A percentile compares a stretch with the other conserved stretches of the same genome.
These are phyloP conservation scores for Sungouiella thailandica DNA, from an alignment of 805 yeast genomes.

Conservation along the genomic window DNA sequence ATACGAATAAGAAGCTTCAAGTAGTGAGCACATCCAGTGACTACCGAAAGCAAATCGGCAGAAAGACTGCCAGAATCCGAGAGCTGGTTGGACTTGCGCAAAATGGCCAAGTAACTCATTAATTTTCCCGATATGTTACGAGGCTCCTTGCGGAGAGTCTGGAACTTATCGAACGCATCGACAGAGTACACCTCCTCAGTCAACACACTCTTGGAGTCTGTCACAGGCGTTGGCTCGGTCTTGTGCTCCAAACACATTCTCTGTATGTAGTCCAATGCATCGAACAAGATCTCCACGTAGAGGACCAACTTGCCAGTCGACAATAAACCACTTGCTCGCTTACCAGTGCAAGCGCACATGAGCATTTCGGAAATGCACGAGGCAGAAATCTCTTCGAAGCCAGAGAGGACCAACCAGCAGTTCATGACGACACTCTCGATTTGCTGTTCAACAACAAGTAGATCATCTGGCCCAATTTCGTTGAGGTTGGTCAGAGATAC, in stretches of 20 bases:
- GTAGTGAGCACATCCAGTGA: conserved; percentile 90
- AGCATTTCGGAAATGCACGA: conserved; percentile 88
- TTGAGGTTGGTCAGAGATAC: conserved; percentile 5
- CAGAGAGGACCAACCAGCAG: conserved; percentile 84
- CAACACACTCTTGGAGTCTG: conserved; percentile 10
- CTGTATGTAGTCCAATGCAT: conserved; percentile 57
- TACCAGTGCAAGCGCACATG: conserved; percentile 71
- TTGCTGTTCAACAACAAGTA: conserved; percentile 55
- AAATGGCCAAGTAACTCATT: conserved; percentile 79
- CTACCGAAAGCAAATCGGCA: conserved; percentile 69
- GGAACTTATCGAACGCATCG: conserved; percentile 23
- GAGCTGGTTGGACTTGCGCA: conserved; percentile 54
- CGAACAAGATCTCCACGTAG: conserved; percentile 71
- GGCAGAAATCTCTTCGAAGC: conserved; percentile 88
- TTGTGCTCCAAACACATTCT: conserved; percentile 16
- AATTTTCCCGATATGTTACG: conserved; percentile 83
- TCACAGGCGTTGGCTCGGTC: not conserved
- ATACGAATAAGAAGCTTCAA: conserved; percentile 77
- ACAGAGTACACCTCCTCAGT: conserved; percentile 22
- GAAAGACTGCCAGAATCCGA: conserved; percentile 43
- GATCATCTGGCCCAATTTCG: conserved; percentile 36
- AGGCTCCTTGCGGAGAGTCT: conserved; percentile 56
- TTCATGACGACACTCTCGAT: conserved; percentile 55
- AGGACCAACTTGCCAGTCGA: conserved; percentile 70
- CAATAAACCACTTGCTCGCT: conserved; percentile 59